Evolutionary conservation across 2,329 filamentous ascomycete genomes (phyloP), one percentile per base, ranked within the genome.

Genomic region (Colletotrichum lindemuthianum): DNA sequence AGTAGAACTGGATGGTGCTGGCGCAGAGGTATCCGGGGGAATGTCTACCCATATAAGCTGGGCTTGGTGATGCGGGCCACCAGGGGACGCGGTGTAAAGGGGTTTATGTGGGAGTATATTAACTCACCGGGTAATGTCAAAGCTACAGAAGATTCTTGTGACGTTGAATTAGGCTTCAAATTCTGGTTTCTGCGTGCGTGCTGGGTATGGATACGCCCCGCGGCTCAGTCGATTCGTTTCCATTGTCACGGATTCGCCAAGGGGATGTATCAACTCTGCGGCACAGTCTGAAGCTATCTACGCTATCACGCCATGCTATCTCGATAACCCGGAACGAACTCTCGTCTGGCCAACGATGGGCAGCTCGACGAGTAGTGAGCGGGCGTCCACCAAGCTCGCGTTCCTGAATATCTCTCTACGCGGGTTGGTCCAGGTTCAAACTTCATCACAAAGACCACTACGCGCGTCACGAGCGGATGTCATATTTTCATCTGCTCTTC

Each of bases 1-100:
- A 69, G 11, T 75, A 72, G 73, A 71, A 71, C 45, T 75, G 73
- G 74, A 74, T 73, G 72, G 43, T 67, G 24, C 33, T 75, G 44
- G 70, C 69, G 33, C 64, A 68, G 39, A 50, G 66, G 52, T 73
- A 70, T 56, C 71, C 73, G 0, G 69, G 68, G n/a, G 74, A 75
- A 49, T 71, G 70, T 58, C 57, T 75, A 24, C 74, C 73, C 12
- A 74, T 74, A 43, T 74, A 61, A 71, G 24, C 24, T 45, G 15
- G 43, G 15, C 16, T 3, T 16, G 43, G 43, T 16, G 43, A 16
- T 32, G 9, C 9, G 6, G 37, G 37, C 13, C 16, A n/a, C n/a
- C 24, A 4, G 24, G 15, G 43, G 43, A 44, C 8, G 43, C 43
- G 43, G 43, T 13, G 44, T 13, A 9, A 49, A 24, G 36, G 45